Conservation (phyloP, 106 monocot genomes). For the Allium sativum region DNA sequence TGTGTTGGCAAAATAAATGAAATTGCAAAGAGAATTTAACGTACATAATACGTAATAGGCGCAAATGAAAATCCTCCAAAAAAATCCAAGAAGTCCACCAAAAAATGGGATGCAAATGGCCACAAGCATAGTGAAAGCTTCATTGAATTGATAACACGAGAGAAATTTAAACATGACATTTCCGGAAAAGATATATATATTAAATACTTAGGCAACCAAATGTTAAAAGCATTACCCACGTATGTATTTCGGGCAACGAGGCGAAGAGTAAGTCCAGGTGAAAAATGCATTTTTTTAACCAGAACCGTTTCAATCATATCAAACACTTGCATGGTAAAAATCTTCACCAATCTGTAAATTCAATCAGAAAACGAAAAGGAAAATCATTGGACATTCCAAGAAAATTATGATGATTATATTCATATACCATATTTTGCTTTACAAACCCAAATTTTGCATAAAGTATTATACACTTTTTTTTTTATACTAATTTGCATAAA, state of each 20-base stretch:
- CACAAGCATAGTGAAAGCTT: conserved; percentile 21
- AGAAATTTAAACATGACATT: no score
- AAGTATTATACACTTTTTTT: no score
- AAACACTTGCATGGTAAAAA: conserved; percentile 27
- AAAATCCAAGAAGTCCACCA: conserved; percentile 16
- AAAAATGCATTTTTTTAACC: conserved; percentile 24
- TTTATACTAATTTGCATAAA: no score
- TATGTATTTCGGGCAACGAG: conserved; percentile 16
- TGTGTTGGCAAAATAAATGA: no score
- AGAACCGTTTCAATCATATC: conserved; percentile 35
- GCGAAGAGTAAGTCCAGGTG: conserved; percentile 20
- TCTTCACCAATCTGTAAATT: not conserved
- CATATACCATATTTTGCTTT: no score
- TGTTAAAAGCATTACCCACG: conserved; percentile 19
- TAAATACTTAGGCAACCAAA: no score
- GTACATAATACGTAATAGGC: conserved; percentile 13
- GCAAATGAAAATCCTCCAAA: conserved; percentile 30
- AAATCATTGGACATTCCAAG: not conserved
- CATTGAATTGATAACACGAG: not conserved
- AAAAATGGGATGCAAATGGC: conserved; percentile 23
- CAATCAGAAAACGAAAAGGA: not conserved
- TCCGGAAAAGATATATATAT: no score
- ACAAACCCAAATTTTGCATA: no score
- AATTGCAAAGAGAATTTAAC: no score
- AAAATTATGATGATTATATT: no score